These are phyloP conservation scores for Diaporthe nobilis DNA, from an alignment of 2,329 filamentous ascomycete species.

Conservation along the genomic window DNA sequence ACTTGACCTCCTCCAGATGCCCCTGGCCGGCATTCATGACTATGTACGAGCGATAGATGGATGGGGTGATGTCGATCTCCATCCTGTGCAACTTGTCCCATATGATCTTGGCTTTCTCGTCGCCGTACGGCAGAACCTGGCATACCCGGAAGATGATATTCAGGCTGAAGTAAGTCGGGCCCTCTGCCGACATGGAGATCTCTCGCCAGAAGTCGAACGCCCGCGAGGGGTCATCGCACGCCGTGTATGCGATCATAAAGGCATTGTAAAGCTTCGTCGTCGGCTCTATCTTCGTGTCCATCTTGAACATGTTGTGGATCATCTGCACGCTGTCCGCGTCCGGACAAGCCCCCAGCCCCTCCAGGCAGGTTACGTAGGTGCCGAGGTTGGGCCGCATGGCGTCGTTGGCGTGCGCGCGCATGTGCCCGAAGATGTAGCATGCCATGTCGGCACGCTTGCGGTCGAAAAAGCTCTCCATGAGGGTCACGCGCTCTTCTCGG, in stretches of 20 bases:
- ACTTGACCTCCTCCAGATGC: slow-evolving; percentile 76
- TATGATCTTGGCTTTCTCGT: slow-evolving; percentile 74
- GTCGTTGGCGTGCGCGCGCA: slow-evolving; percentile 81
- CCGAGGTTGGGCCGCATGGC: slow-evolving; percentile 77
- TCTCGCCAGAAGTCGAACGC: slow-evolving; percentile 87
- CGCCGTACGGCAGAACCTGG: slow-evolving; percentile 71
- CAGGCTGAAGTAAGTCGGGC: slow-evolving; percentile 85
- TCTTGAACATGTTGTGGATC: slow-evolving; percentile 94
- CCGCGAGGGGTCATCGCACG: slow-evolving; percentile 74
- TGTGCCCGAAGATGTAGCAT: slow-evolving; percentile 88
- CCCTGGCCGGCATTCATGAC: slow-evolving; percentile 82
- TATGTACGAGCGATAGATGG: slow-evolving; percentile 83
- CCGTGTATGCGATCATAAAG: slow-evolving; percentile 87
- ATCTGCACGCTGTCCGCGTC: slow-evolving; percentile 78
- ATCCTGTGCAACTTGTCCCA: slow-evolving; percentile 80
- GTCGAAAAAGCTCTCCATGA: slow-evolving; percentile 88
- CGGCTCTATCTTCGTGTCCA: slow-evolving; percentile 85
- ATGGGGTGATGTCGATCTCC: slow-evolving; percentile 82
- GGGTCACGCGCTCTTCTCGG: slow-evolving; percentile 73
- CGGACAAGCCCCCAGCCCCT: slow-evolving; percentile 76
- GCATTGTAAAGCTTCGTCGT: slow-evolving; percentile 85
- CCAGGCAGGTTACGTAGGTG: slow-evolving; percentile 84
- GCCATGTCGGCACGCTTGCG: slow-evolving; percentile 88
- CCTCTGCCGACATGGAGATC: slow-evolving; percentile 86
- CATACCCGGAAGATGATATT: slow-evolving; percentile 86